phyloP scores from a whole-genome alignment of 495 filamentous ascomycete species.

The Tuber microsphaerosporum region DNA sequence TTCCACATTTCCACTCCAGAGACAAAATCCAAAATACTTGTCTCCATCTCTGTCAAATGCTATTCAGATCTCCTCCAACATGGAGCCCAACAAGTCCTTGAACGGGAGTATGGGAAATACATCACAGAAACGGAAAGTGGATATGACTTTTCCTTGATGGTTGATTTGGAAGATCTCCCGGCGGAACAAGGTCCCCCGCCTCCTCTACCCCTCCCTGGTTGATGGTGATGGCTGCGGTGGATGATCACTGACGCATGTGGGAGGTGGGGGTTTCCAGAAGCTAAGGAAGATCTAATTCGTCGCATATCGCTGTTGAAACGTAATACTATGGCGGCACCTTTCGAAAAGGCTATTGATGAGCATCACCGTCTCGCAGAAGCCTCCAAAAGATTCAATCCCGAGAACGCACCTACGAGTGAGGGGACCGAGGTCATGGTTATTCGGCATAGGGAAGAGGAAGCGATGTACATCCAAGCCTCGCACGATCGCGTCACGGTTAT shows the following conservation, averaged over 20 bases:
- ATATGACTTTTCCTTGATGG: constrained; percentile 85
- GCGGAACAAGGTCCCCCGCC: constrained; percentile 55
- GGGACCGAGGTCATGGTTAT: constrained; percentile 92
- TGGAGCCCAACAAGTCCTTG: constrained; percentile 81
- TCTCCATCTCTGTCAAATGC: constrained; percentile 90
- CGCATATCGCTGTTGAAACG: constrained; percentile 85
- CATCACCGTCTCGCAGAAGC: constrained; percentile 77
- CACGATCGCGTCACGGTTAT: constrained; percentile 96
- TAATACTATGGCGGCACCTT: constrained; percentile 96
- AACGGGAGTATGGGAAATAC: constrained; percentile 88
- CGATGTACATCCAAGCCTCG: constrained; percentile 98
- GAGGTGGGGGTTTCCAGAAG: constrained; percentile 49
- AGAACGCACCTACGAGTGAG: constrained; percentile 87
- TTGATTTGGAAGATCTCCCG: constrained; percentile 83
- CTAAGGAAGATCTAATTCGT: constrained; percentile 71
- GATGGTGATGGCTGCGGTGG: not conserved
- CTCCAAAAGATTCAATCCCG: constrained; percentile 79
- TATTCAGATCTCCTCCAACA: constrained; percentile 86
- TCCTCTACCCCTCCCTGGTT: not conserved
- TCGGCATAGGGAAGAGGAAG: constrained; percentile 96
- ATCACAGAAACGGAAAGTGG: constrained; percentile 79
- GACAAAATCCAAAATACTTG: constrained; percentile 79
- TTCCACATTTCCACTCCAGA: constrained; percentile 97
- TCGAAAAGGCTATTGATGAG: constrained; percentile 91
- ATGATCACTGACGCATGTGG: not conserved